phyloP scores from a whole-genome alignment of 176 grass and related monocot genomes.

The Avena atlantica region DNA sequence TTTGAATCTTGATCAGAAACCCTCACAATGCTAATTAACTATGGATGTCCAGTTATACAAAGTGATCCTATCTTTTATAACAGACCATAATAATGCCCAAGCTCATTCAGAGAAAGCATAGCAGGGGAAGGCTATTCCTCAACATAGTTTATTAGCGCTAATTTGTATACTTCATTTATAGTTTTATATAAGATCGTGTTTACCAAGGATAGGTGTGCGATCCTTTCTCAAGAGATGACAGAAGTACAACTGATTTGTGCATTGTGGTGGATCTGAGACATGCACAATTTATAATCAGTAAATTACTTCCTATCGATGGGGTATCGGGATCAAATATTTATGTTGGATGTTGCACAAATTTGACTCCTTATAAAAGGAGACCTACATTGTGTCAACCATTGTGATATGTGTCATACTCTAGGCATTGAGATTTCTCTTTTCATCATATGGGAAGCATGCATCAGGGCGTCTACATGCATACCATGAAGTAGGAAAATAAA shows the following conservation, averaged over 20 bases:
- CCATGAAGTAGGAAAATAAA: too few species aligned
- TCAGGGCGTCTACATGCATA: too few species aligned
- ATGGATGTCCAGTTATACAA: neutral
- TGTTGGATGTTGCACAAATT: too few species aligned
- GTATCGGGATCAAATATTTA: too few species aligned
- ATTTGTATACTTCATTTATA: slow-evolving; percentile 36
- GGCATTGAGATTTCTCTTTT: too few species aligned
- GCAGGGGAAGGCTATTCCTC: slow-evolving; percentile 3
- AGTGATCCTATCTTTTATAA: neutral
- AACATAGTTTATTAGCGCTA: slow-evolving; percentile 36
- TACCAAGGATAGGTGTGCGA: slow-evolving; percentile 38
- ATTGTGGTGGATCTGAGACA: slow-evolving; percentile 52
- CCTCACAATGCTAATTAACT: slow-evolving; percentile 26
- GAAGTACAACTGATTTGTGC: slow-evolving; percentile 42
- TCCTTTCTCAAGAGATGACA: slow-evolving; percentile 45
- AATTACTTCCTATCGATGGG: too few species aligned
- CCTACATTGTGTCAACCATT: too few species aligned
- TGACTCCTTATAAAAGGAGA: too few species aligned
- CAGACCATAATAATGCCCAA: neutral
- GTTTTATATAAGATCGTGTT: slow-evolving; percentile 31
- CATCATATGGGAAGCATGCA: too few species aligned
- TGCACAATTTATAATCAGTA: slow-evolving; percentile 48
- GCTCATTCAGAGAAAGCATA: slow-evolving; percentile 22
- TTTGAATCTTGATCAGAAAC: slow-evolving; percentile 12
- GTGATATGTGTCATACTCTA: too few species aligned